Base-by-base conservation (phyloP, 2,329 filamentous ascomycete genomes). In the Zymoseptoria tritici region DNA sequence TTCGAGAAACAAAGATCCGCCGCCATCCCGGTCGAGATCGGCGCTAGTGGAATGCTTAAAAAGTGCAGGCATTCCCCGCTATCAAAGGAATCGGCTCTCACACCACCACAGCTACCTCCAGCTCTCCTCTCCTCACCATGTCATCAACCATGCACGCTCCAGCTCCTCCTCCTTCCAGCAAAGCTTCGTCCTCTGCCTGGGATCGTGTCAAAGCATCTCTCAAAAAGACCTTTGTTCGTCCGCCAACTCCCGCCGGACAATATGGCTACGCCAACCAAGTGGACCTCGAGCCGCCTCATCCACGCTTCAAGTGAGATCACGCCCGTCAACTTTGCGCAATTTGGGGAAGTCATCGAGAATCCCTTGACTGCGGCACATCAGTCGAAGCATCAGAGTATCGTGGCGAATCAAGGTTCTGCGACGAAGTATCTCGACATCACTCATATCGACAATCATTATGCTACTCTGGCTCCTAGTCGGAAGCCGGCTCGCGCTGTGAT, bases 361-460 rank as follows among this genome's bases (percentile, higher is more conserved):
- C 62, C 81, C 64, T 75, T 81, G 60, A 57, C 26, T 13, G 16
- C 52, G 58, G 59, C 57, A 31, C 54, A 59, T 46, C 53, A 56
- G 36, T 62, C 66, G n/a, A 60, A 58, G 20, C 54, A 82, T 58
- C 77, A 86, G 4, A 67, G 67, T 31, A 80, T 84, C 2, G 83
- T 86, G 53, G 83, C 83, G 52, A 97, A 97, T 79, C 92, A 97
- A 78, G 90, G 90, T 69, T 87, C 86, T 21, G 93, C 94, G 16
- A 85, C 93, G 70, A 96, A 96, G 74, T 95, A 94, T 75, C 82
- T 87, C 62, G 83, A 90, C 70, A 85, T 96, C 62, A 90, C 90
- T n/a, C 80, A 82, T 51, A 81, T 93, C 66, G 78, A 79, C 31
- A 84, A 95, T 73, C 80, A 85, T 62, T 96, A 96, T 73, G 50